Evolutionary conservation across 306 rosid species (phyloP).

Genomic region (Dryas alaskensis): DNA sequence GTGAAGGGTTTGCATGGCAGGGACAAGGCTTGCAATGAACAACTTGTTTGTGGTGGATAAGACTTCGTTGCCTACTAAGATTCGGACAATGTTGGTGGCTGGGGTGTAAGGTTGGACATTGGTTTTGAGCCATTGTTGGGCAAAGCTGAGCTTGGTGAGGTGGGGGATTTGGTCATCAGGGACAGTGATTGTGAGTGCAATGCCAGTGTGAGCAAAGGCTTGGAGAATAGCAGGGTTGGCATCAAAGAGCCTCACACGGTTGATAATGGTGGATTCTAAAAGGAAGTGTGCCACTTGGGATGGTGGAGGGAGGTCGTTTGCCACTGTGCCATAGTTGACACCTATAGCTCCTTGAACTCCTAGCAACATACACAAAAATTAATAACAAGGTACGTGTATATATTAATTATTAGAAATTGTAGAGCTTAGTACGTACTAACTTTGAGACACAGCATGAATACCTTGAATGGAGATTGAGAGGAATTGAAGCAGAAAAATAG

Average conservation of each 20-base stretch:
- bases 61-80: conserved; percentile 65
- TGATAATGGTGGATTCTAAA: conserved; percentile 47
- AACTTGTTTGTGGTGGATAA: conserved; percentile 57
- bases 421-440: too few relatives aligned
- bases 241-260: conserved; percentile 54
- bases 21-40: conserved; percentile 54
- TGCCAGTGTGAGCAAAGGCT: conserved; percentile 55
- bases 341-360: conserved; percentile 53
- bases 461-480: conserved; percentile 41
- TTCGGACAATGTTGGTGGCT: conserved; percentile 47
- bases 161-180: conserved; percentile 62
- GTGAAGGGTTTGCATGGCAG: conserved; percentile 64
- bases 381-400: too few relatives aligned
- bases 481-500: conserved; percentile 30
- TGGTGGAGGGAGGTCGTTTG: conserved; percentile 68
- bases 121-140: conserved; percentile 55
- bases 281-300: conserved; percentile 54
- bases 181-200: conserved; percentile 49
- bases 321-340: conserved; percentile 73
- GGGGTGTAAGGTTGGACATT: conserved; percentile 59
- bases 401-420: too few relatives aligned
- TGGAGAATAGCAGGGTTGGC: conserved; percentile 45
- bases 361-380: not conserved
- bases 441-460: not conserved
- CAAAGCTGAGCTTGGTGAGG: conserved; percentile 44